Evolutionary conservation across 1,139 yeast genomes (phyloP), one percentile per base, ranked within the genome.

Genomic region (Taiozyma sp.): DNA sequence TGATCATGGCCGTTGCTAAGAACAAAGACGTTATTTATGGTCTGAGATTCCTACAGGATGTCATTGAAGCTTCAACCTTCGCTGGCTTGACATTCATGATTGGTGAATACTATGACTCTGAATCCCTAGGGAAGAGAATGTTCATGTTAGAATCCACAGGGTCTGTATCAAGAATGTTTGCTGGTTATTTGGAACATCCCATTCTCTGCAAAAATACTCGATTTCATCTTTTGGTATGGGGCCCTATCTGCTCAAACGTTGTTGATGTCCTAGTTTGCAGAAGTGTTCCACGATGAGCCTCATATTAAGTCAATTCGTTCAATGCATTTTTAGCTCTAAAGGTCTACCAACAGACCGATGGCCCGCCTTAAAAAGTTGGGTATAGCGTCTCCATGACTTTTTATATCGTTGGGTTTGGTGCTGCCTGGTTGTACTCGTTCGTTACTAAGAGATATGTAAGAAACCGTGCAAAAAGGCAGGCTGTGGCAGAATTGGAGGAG

Each of bases 1-100:
- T 80, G 84, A 82, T 81, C 78, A 19, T 47, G 77, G 6, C 65
- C 78, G 51, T 78, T 80, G 4, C 67, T 76, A 46, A 74, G 75
- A 1, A 70, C 75, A 66, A 78, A 65, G 54, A 67, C 66, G 51
- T 81, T 71, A 53, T 64, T 29, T 68, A 63, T 54, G 65, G 59
- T 4, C 52, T 67, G 38, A 56, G 73, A 48, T 29, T 47, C 1
- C 65, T 42, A 8, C 54, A 53, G 48, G 56, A 54, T 49, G 34
- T 46, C 5, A 19, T 51, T 24, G 54, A 51, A 44, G 46, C 54
- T 16, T 40, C 45, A 4, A 48, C 50, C 12, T 51, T 51, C 22
- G 66, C 68, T 32, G 65, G 65, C 13, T 54, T 58, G 43, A 58
- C 55, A 34, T 55, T 51, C 41, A 46, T 66, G 45, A 54, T 68